A percentile compares a stretch with the other conserved stretches of the same genome.
Evolutionary conservation across 495 filamentous ascomycete species (phyloP).

Genomic region (Bryoglossum gracile): DNA sequence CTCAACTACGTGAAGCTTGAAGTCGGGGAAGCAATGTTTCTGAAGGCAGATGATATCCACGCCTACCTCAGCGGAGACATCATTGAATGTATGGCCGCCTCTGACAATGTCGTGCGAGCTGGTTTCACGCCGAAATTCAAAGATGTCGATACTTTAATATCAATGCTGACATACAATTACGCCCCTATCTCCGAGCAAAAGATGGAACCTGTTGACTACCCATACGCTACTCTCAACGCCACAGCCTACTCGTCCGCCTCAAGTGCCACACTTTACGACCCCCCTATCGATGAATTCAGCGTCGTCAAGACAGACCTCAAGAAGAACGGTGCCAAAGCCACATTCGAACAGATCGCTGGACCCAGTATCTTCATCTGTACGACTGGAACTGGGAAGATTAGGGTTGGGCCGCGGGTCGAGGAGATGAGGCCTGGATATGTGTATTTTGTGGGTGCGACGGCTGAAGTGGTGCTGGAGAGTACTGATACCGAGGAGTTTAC

Average conservation of each 20-base stretch:
- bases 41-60: conserved; percentile 94
- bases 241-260: conserved; percentile 70
- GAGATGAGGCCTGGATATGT: conserved; percentile 73
- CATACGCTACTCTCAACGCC: conserved; percentile 71
- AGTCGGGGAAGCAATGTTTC: conserved; percentile 90
- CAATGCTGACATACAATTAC: conserved; percentile 90
- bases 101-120: conserved; percentile 94
- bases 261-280: conserved; percentile 70
- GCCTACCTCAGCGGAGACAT: conserved; percentile 95
- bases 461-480: conserved; percentile 69
- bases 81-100: conserved; percentile 97
- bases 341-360: conserved; percentile 77
- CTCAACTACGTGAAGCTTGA: conserved; percentile 74
- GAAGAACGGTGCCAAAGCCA: conserved; percentile 65
- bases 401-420: conserved; percentile 69
- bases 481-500: conserved; percentile 62
- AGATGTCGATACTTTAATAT: conserved; percentile 83
- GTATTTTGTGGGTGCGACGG: conserved; percentile 88
- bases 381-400: conserved; percentile 68
- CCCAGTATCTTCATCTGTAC: conserved; percentile 93
- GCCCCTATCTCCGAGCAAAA: conserved; percentile 93
- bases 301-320: conserved; percentile 77
- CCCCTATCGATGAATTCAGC: conserved; percentile 93
- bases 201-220: conserved; percentile 76
- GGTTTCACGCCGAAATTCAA: conserved; percentile 98